Percentiles rank a stretch among this genome's conserved stretches.
phyloP scores from a whole-genome alignment of 495 filamentous ascomycete genomes.

The Lepidopterella palustris region DNA sequence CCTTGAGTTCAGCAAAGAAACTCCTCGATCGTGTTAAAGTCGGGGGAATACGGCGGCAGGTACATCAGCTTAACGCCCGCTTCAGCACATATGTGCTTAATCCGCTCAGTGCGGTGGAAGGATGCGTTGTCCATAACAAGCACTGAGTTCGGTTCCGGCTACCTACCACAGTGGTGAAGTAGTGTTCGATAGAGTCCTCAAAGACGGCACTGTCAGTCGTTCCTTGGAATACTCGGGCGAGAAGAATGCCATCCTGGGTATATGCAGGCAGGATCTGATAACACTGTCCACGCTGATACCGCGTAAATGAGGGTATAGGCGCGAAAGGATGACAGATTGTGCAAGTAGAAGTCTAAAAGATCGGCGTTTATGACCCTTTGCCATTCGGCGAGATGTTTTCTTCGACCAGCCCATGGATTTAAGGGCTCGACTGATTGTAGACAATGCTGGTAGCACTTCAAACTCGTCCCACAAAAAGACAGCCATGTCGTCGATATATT shows the following conservation, averaged over 20 bases:
- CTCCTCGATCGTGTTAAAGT: constrained; percentile 37
- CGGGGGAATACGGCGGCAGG: constrained; percentile 36
- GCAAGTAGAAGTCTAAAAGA: constrained; percentile 35
- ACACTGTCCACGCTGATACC: constrained; percentile 22
- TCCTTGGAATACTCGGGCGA: constrained; percentile 36
- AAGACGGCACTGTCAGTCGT: constrained; percentile 39
- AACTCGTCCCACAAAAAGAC: constrained; percentile 37
- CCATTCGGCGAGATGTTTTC: constrained; percentile 33
- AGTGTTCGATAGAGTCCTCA: constrained; percentile 40
- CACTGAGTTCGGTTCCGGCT: constrained; percentile 39
- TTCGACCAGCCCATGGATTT: constrained; percentile 29
- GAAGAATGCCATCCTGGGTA: constrained; percentile 37
- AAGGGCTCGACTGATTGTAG: constrained; percentile 30
- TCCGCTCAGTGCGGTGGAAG: constrained; percentile 35
- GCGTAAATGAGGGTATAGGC: background rate
- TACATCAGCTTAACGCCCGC: constrained; percentile 40
- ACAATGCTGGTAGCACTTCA: constrained; percentile 20
- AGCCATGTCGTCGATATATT: constrained; percentile 35
- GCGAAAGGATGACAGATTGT: constrained; percentile 27
- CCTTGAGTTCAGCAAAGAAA: constrained; percentile 8
- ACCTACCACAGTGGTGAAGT: constrained; percentile 38
- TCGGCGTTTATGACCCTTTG: constrained; percentile 34
- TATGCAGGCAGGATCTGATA: constrained; percentile 41
- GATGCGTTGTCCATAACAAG: constrained; percentile 45
- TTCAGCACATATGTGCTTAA: constrained; percentile 34